Percentiles rank a stretch among this genome's conserved stretches.
phyloP scores from a whole-genome alignment of 352 stramenopile genomes.

The Globisporangium irregulare region DNA sequence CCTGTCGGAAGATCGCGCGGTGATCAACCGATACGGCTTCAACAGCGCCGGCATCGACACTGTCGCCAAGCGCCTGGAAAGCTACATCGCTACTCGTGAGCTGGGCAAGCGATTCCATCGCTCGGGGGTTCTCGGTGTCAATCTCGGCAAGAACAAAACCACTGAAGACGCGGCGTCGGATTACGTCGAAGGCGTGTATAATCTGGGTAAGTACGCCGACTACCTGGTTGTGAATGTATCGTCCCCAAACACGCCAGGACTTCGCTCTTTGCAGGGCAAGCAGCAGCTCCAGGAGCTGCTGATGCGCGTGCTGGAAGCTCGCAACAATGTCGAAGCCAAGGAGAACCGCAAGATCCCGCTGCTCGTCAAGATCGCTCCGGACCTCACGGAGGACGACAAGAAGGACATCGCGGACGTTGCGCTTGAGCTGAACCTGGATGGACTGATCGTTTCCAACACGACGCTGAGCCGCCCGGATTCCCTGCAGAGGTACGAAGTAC shows the following conservation, averaged over 20 bases:
- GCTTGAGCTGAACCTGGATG: constrained; percentile 88
- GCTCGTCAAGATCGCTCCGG: constrained; percentile 97
- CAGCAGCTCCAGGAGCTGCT: constrained; percentile 80
- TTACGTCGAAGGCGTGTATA: constrained; percentile 90
- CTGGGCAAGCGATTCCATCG: constrained; percentile 39
- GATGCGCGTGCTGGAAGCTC: constrained; percentile 60
- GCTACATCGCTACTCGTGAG: constrained; percentile 45
- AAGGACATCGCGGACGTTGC: constrained; percentile 92
- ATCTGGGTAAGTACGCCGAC: constrained; percentile 92
- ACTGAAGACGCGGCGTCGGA: constrained; percentile 79
- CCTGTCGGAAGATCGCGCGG: constrained; percentile 90
- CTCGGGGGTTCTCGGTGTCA: constrained; percentile 92
- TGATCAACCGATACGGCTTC: constrained; percentile 99
- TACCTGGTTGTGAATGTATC: constrained; percentile 99
- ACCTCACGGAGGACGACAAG: constrained; percentile 94
- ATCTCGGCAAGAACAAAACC: constrained; percentile 98
- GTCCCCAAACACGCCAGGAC: constrained; percentile 93
- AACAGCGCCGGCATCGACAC: constrained; percentile 91
- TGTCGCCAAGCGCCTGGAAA: constrained; percentile 68
- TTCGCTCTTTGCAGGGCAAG: constrained; percentile 80
- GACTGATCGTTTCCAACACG: constrained; percentile 98
- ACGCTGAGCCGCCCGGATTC: constrained; percentile 89
- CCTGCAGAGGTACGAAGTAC: constrained; percentile 48
- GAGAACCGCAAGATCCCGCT: constrained; percentile 84
- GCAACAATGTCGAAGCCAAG: constrained; percentile 51